phyloP scores from a whole-genome alignment of 2,329 filamentous ascomycete species.

The Alternaria viburni region DNA sequence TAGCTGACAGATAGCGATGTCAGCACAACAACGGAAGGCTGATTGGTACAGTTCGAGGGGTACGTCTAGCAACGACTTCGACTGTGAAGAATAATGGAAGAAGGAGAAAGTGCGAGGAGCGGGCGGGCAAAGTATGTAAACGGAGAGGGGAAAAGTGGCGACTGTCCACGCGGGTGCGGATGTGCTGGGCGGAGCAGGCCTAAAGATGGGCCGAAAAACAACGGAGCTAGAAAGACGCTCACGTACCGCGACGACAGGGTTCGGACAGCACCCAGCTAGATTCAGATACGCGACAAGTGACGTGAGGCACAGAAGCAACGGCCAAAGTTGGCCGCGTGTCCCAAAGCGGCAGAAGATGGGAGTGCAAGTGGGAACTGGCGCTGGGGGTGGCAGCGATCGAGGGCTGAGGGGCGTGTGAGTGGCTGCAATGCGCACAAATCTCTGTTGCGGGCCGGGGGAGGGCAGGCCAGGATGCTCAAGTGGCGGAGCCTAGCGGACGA shows the following conservation, averaged over 20 bases:
- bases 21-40: conserved; percentile 2
- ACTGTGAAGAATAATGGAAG: conserved; percentile 18
- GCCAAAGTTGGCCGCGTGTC: conserved; percentile 9
- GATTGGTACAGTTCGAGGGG: conserved; percentile 16
- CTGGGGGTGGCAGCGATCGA: conserved; percentile 26
- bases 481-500: conserved; percentile 12
- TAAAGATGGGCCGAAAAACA: conserved; percentile 35
- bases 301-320: conserved; percentile 17
- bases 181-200: conserved; percentile 28
- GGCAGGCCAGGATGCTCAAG: conserved; percentile 13
- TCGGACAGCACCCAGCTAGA: conserved; percentile 20
- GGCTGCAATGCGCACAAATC: conserved; percentile 17
- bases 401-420: conserved; percentile 8
- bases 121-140: conserved; percentile 16
- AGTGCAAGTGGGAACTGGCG: conserved; percentile 10
- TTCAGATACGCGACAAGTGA: conserved; percentile 27
- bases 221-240: conserved; percentile 23
- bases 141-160: conserved; percentile 34
- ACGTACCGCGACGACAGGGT: conserved; percentile 25
- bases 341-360: conserved; percentile 11
- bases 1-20: conserved; percentile 4
- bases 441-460: conserved; percentile 17
- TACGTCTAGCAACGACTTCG: conserved; percentile 30
- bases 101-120: conserved; percentile 6
- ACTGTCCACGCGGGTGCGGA: conserved; percentile 25